Evolutionary conservation across 2,329 filamentous ascomycete species (phyloP).

Genomic region (Fusarium sublunatum): DNA sequence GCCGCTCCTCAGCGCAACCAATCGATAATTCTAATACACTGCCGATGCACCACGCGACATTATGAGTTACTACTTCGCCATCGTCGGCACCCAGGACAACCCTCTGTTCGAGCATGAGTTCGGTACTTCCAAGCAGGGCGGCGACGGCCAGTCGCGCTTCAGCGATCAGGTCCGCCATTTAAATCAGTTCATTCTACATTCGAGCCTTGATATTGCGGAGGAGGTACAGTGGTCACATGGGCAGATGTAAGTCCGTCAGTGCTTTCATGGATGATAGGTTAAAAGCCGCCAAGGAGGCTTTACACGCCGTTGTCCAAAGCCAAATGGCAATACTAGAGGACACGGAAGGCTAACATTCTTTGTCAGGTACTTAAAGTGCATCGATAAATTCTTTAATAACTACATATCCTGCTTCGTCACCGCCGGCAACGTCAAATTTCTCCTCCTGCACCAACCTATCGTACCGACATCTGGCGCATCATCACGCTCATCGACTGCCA

Average conservation of each 20-base stretch:
- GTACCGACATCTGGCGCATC: constrained; percentile 55
- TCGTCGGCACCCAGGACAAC: constrained; percentile 94
- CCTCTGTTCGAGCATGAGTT: constrained; percentile 98
- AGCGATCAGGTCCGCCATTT: constrained; percentile 88
- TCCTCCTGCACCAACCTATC: constrained; percentile 88
- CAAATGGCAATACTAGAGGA: neutral
- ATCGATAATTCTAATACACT: neutral
- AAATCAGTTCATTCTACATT: constrained; percentile 98
- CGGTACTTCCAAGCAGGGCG: constrained; percentile 94
- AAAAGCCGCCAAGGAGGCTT: constrained; percentile 7
- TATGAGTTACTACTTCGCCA: constrained; percentile 99
- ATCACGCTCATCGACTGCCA: constrained; percentile 72
- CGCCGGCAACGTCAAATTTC: constrained; percentile 90
- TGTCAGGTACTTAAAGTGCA: constrained; percentile 89
- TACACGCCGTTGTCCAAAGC: neutral
- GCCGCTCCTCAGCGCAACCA: neutral
- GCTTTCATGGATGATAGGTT: neutral
- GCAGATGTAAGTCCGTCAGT: constrained; percentile 71
- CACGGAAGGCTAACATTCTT: constrained; percentile 8
- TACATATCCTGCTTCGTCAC: constrained; percentile 97
- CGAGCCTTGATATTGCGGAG: constrained; percentile 92
- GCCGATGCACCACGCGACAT: constrained; percentile 49
- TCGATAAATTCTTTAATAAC: constrained; percentile 96
- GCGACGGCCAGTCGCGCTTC: constrained; percentile 91
- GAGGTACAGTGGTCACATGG: constrained; percentile 93